Evolutionary conservation across 1,139 yeast genomes (phyloP).

Genomic region (Nadsonia commutata): DNA sequence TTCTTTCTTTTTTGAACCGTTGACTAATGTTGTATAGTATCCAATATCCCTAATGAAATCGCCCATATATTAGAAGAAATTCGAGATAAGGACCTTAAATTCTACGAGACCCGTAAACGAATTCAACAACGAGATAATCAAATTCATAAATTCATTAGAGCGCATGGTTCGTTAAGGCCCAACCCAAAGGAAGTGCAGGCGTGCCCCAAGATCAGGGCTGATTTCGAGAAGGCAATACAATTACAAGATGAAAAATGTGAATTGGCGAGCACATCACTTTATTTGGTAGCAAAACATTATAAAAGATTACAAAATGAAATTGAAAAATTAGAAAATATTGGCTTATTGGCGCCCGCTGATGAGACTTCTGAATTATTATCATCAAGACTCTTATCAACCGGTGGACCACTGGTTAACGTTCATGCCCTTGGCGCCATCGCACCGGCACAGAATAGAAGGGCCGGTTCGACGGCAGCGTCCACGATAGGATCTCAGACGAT

Average conservation of each 20-base stretch:
- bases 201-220: slow-evolving; percentile 54
- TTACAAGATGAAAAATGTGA: slow-evolving; percentile 68
- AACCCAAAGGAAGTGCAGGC: slow-evolving; percentile 72
- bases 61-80: slow-evolving; percentile 71
- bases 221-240: slow-evolving; percentile 42
- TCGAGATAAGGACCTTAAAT: slow-evolving; percentile 49
- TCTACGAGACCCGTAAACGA: slow-evolving; percentile 52
- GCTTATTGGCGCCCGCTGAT: slow-evolving; percentile 39
- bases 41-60: slow-evolving; percentile 83
- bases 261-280: slow-evolving; percentile 72
- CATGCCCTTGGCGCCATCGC: too few species aligned
- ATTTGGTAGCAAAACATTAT: slow-evolving; percentile 60
- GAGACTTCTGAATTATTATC: slow-evolving; percentile 2
- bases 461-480: not conserved
- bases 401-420: slow-evolving; percentile 1
- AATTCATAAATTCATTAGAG: slow-evolving; percentile 67
- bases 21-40: slow-evolving; percentile 22
- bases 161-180: slow-evolving; percentile 67
- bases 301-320: slow-evolving; percentile 62
- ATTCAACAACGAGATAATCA: slow-evolving; percentile 61
- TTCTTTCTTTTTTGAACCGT: not conserved
- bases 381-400: not conserved
- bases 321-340: slow-evolving; percentile 63
- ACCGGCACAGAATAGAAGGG: not conserved
- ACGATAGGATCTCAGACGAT: not conserved